phyloP scores from a whole-genome alignment of 202 grass and related monocot genomes.

The Panicum virgatum region DNA sequence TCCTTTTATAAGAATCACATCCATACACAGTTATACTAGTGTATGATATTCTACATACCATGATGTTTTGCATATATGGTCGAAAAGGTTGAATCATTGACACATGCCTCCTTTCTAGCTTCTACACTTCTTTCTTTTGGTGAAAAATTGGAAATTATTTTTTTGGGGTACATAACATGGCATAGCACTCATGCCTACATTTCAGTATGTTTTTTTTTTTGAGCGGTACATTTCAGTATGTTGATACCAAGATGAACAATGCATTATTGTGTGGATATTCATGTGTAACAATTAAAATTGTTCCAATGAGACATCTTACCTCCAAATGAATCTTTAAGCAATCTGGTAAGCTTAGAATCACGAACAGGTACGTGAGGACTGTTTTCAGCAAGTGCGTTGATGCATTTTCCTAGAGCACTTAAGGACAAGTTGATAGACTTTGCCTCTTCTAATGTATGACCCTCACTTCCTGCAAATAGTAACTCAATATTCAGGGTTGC shows the following conservation, averaged over 20 bases:
- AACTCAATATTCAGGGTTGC: slow-evolving; percentile 20
- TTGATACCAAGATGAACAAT: neutral
- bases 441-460: slow-evolving; percentile 98
- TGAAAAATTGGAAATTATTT: neutral
- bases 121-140: neutral
- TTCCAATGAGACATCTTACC: slow-evolving; percentile 46
- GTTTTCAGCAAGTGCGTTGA: slow-evolving; percentile 98
- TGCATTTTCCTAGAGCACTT: slow-evolving; percentile 98
- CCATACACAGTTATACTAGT: neutral
- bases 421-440: slow-evolving; percentile 99
- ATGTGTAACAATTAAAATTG: neutral
- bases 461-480: slow-evolving; percentile 88
- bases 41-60: neutral
- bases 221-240: no score
- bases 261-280: neutral
- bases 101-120: neutral
- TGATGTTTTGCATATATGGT: neutral
- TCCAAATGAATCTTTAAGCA: slow-evolving; percentile 99
- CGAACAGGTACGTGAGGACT: slow-evolving; percentile 95
- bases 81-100: neutral
- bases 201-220: no score
- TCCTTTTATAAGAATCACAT: neutral
- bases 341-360: slow-evolving; percentile 97
- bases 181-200: neutral
- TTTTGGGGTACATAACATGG: no score